Evolutionary conservation across 2,329 filamentous ascomycete species (phyloP), one percentile per base, ranked within the genome.

Genomic region (Fusarium haematococcum): DNA sequence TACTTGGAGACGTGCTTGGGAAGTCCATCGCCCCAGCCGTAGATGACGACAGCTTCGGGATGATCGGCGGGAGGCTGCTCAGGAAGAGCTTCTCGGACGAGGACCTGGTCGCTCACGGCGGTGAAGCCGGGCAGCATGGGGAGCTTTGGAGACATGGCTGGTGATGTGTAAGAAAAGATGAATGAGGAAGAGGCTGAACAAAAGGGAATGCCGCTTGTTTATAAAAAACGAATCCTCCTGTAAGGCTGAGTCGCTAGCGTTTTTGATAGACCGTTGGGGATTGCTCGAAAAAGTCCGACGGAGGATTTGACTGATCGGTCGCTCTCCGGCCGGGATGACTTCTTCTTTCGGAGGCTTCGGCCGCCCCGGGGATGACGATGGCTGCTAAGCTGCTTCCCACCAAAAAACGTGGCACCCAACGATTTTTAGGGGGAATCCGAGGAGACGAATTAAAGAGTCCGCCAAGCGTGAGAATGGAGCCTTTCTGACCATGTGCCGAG

Each of bases 1-100:
- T 90, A 91, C 78, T 91, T 91, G 67, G 83, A 81, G 32, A 90
- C 84, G 77, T 91, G 85, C 70, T 87, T 88, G 3, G 88, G 86
- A 14, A 82, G 80, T 25, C 86, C 88, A 70, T 91, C 89, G 62
- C 89, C 88, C 89, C 88, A 91, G 75, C 88, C 85, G 78, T 86
- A 91, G 68, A 91, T 83, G 54, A 90, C 76, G 50, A 90, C 81
- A 7, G 84, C 85, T 20, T 84, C 82, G 4, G 87, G 87, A 58
- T 86, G 80, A 30, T 75, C 60, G 7, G 69, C 39, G 6, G 76
- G 65, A 7, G 73, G 62, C 5, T 74, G 41, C 8, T 75, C 73
- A 23, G 78, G 70, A 6, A 74, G 58, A 16, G 82, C 78, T 48
- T 83, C 79, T 13, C 84, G 84, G 63, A 88, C 78, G 70, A 84